Evolutionary conservation across 495 filamentous ascomycete species (phyloP).

Genomic region (Lophiotrema nucula): DNA sequence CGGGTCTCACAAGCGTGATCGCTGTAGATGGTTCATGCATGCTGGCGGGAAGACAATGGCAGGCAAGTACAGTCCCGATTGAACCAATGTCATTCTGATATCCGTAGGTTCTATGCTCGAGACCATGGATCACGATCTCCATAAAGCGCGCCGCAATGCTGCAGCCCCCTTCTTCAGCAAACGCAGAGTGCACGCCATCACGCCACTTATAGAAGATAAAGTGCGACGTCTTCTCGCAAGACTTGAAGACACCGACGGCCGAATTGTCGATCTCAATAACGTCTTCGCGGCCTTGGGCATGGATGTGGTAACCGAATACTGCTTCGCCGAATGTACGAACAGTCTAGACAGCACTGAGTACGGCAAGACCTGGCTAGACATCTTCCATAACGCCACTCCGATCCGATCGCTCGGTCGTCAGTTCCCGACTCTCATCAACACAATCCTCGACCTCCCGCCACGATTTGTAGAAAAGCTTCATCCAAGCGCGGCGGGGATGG

Average conservation of each 20-base stretch:
- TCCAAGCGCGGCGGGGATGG: neutral
- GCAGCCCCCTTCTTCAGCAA: neutral
- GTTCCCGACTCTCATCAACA: neutral
- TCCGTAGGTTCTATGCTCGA: neutral
- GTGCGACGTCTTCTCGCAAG: neutral
- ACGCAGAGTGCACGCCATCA: neutral
- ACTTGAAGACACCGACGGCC: neutral
- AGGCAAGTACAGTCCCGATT: too few relatives aligned
- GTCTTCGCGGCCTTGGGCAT: slow-evolving; percentile 43
- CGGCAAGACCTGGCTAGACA: neutral
- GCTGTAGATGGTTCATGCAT: neutral
- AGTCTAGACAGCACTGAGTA: slow-evolving; percentile 33
- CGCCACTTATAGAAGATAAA: neutral
- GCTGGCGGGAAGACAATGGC: neutral
- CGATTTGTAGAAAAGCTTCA: neutral
- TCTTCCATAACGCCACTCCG: neutral
- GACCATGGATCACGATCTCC: slow-evolving; percentile 8
- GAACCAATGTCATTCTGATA: too few relatives aligned
- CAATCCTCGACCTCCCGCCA: neutral
- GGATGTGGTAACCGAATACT: slow-evolving; percentile 49
- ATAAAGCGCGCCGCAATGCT: slow-evolving; percentile 1
- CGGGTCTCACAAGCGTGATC: slow-evolving; percentile 3
- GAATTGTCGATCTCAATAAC: slow-evolving; percentile 14
- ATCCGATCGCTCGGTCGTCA: neutral
- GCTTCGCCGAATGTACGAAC: slow-evolving; percentile 42